Base-by-base conservation (phyloP, 108 stramenopile genomes). In the Phaeodactylum tricornutum region DNA sequence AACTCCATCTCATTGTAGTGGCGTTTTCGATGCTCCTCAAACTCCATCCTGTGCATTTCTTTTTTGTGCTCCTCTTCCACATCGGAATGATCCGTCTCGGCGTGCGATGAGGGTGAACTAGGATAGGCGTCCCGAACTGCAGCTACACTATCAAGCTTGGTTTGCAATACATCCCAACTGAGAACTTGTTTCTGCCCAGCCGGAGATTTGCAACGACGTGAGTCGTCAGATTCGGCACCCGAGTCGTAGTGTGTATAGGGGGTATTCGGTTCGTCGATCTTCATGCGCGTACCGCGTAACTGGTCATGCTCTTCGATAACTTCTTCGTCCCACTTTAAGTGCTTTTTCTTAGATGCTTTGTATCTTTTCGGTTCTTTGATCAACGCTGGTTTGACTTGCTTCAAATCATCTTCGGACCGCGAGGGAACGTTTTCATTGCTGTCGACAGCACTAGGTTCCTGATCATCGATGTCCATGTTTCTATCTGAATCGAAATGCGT, bases 1-100 rank as follows among this genome's bases (percentile, higher is more conserved):
- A 75, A 49, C 39, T 90, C 88, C 66, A 80, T 83, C 63, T 90
- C 88, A 67, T 90, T 90, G 59, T 90, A 90, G 62, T 90, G 88
- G 28, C 75, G 66, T 55, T 85, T 90, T 34, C 88, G 74, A 63
- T 76, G 64, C 54, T 75, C 69, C 47, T 62, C 61, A 46, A 90
- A 90, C 48, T 77, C 69, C 41, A 62, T 39, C 26, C 57, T 62
- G 42, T 67, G 60, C 42, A 67, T 61, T 55, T 77, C 75, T 36
- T 64, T 64, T 16, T 55, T 25, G 38, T 67, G 72, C n/a, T 33
- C 50, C 37, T 76, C 68, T 15, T 72, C 66, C 9, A 27, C 42
- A 50, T 72, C 70, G 22, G 52, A 36, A 15, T 59, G 32, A 29
- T 57, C 50, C 28, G 29, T n/a, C 22, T 38, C 57, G 12, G 34